These are phyloP conservation scores for Seiridium unicorne DNA, from an alignment of 2,329 filamentous ascomycete genomes.

Conservation along the genomic window DNA sequence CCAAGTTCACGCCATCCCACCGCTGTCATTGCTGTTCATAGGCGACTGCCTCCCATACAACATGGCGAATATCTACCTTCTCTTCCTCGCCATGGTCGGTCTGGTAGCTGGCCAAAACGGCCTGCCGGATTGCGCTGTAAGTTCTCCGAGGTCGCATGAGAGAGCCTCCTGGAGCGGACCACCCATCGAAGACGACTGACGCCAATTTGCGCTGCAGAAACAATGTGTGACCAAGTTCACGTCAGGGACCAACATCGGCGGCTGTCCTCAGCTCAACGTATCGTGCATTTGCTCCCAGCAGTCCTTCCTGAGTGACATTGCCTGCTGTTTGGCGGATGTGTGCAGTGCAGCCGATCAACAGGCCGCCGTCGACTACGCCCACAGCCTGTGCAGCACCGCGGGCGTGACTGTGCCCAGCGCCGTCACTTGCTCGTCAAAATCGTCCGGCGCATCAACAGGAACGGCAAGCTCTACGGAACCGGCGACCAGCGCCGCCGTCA, in stretches of 20 bases:
- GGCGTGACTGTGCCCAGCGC: slow-evolving; percentile 21
- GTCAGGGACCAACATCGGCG: slow-evolving; percentile 35
- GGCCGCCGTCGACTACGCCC: slow-evolving; percentile 27
- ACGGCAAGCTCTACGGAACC: slow-evolving; percentile 12
- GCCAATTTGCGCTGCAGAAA: slow-evolving; percentile 18
- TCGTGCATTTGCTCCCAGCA: slow-evolving; percentile 46
- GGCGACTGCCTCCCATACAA: slow-evolving; percentile 4
- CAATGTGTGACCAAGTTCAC: slow-evolving; percentile 30
- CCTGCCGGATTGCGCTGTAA: slow-evolving; percentile 55
- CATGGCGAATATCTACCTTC: slow-evolving; percentile 47
- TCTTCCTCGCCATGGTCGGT: slow-evolving; percentile 51
- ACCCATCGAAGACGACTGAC: slow-evolving; percentile 6
- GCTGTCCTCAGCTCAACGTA: slow-evolving; percentile 37
- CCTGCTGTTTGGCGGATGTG: slow-evolving; percentile 45
- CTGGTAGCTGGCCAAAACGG: slow-evolving; percentile 48
- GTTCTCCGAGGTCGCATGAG: slow-evolving; percentile 22
- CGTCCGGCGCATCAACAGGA: not conserved
- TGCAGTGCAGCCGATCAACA: slow-evolving; percentile 40
- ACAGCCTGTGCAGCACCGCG: slow-evolving; percentile 29
- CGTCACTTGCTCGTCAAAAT: slow-evolving; percentile 3
- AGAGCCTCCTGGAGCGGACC: too few species aligned
- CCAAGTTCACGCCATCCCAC: too few species aligned
- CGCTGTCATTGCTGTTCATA: too few species aligned
- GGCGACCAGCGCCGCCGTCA: slow-evolving; percentile 1
- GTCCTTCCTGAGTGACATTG: slow-evolving; percentile 44